Evolutionary conservation across 2,329 filamentous ascomycete genomes (phyloP), one percentile per base, ranked within the genome.

Genomic region (Fusarium pseudocircinatum): DNA sequence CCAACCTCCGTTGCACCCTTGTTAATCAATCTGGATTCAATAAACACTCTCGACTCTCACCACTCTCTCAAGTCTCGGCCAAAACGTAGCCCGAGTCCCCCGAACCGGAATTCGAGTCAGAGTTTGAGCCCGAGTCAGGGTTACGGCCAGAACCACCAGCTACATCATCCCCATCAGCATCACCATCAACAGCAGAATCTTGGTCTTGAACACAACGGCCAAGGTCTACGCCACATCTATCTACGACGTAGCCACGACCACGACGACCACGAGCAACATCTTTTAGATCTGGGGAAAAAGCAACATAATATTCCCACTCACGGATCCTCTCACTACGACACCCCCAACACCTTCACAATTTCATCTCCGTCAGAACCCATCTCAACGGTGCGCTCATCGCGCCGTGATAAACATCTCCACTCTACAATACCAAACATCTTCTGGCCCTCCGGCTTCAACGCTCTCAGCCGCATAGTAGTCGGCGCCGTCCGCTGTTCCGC

Each of bases 11-110:
- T 87, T 85, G 87, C 86, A 86, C 82, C 81, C 79, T 75, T 81
- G 77, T 78, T 78, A 73, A 82, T 86, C 87, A 89, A 83, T 81
- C 86, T 90, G 88, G 89, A 90, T 87, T 81, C 87, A 79, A 83
- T 87, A 87, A 81, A 84, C 63, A 76, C 77, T 72, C 47, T 83
- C 62, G 77, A 78, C 75, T 56, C 64, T 60, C 53, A 67, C 58
- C 65, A 63, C 50, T 50, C 75, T 67, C 69, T 47, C 54, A 74
- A 67, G 54, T 50, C 73, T 69, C 70, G 75, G 75, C 59, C 66
- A 72, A 77, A 57, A 63, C 72, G 66, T 73, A 75, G 60, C 62
- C 72, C 73, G 61, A 75, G 69, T 58, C 66, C 60, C 54, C 70
- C 46, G 70, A 69, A 58, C 26, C 50, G 60, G 66, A 66, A 49